phyloP scores from a whole-genome alignment of 148 eudicot genomes.

The Rhododendron williamsianum region DNA sequence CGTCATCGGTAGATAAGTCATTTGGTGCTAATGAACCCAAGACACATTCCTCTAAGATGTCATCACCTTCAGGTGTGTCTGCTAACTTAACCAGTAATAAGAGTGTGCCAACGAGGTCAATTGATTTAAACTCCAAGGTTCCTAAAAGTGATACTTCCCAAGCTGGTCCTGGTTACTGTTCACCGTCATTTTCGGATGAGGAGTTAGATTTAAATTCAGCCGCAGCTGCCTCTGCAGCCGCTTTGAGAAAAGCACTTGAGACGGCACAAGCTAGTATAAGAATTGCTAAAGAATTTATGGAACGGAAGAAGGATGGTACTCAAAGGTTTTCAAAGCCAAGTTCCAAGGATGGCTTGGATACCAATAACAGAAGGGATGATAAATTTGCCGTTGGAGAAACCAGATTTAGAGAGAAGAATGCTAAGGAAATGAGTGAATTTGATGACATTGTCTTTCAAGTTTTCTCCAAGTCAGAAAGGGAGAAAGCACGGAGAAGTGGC shows the following conservation, averaged over 20 bases:
- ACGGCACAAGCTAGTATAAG: conserved; percentile 82
- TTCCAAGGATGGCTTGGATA: conserved; percentile 44
- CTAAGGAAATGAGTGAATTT: conserved; percentile 19
- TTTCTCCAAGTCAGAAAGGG: conserved; percentile 22
- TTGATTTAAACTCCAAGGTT: conserved; percentile 27
- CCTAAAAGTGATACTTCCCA: conserved; percentile 29
- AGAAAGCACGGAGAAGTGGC: conserved; percentile 25
- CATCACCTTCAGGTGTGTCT: conserved; percentile 43
- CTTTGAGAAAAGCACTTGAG: conserved; percentile 73
- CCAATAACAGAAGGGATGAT: conserved; percentile 27
- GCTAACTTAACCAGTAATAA: conserved; percentile 25
- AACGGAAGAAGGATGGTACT: conserved; percentile 42
- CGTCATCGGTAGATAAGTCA: conserved; percentile 29
- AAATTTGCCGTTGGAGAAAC: conserved; percentile 25
- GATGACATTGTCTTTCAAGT: conserved; percentile 21
- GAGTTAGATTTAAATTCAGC: conserved; percentile 74
- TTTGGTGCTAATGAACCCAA: conserved; percentile 34
- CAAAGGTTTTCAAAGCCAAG: conserved; percentile 43
- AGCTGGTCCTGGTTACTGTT: conserved; percentile 29
- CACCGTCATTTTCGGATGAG: conserved; percentile 52
- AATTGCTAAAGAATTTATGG: conserved; percentile 66
- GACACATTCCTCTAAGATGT: conserved; percentile 38
- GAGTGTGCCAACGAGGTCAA: conserved; percentile 30
- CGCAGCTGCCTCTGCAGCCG: conserved; percentile 74
- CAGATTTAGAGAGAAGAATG: conserved; percentile 23